Conservation (phyloP, 305 asterid species). For the Rubia balearica region DNA sequence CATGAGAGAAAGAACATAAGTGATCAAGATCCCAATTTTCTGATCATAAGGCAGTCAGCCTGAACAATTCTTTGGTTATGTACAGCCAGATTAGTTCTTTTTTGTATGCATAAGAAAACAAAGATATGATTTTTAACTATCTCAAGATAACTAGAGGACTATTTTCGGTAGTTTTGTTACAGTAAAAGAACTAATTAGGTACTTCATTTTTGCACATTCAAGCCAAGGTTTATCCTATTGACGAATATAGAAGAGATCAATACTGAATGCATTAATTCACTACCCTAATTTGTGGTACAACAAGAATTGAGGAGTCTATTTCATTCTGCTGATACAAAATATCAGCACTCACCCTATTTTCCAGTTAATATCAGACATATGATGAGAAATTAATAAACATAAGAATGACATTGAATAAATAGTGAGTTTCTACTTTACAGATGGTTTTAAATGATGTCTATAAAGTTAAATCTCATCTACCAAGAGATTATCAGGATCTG, state of each 20-base stretch:
- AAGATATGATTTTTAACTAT: neutral
- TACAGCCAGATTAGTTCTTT: neutral
- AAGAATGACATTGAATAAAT: neutral
- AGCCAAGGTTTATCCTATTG: neutral
- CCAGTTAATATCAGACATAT: neutral
- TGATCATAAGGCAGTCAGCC: too few relatives aligned
- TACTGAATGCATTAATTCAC: too few relatives aligned
- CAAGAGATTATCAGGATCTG: too few relatives aligned
- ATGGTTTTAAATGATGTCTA: neutral
- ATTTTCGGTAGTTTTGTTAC: neutral
- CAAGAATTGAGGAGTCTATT: neutral
- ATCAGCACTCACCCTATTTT: neutral
- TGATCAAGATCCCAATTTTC: too few relatives aligned
- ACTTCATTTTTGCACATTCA: too few relatives aligned
- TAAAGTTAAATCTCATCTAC: too few relatives aligned
- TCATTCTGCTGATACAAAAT: neutral
- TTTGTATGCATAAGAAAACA: neutral
- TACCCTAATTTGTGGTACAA: neutral
- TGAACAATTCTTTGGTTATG: too few relatives aligned
- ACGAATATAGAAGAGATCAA: neutral
- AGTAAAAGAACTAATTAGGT: too few relatives aligned
- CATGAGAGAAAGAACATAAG: neutral
- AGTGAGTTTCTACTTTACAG: neutral
- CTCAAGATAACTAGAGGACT: conserved; percentile 2
- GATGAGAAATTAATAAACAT: neutral